These are phyloP conservation scores for Plasmodium ovale DNA, from an alignment of 169 alveolate genomes.

Conservation along the genomic window DNA sequence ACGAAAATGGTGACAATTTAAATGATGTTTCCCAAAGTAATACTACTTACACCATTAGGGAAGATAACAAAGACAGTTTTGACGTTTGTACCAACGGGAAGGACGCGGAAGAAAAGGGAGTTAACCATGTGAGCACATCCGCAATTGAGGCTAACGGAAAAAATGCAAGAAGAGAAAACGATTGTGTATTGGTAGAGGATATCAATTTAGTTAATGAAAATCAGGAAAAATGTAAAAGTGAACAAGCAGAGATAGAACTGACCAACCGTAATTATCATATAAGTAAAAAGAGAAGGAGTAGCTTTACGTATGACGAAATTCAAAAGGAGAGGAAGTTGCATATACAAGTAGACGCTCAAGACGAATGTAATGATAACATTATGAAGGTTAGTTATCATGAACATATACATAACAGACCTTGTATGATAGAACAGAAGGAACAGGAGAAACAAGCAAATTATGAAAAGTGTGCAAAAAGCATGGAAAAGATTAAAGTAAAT, in stretches of 20 bases:
- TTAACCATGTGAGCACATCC: not conserved
- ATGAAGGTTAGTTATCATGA: not conserved
- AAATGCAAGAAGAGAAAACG: not conserved
- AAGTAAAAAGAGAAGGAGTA: slow-evolving; percentile 38
- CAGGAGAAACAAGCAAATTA: not conserved
- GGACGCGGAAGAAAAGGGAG: not conserved
- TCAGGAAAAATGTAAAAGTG: not conserved
- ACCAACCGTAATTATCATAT: not conserved
- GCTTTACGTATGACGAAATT: slow-evolving; percentile 20
- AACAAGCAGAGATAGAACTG: not conserved
- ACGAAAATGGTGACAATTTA: not conserved
- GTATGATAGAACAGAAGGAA: not conserved
- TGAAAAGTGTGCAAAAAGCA: not conserved
- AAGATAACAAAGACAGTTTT: no score
- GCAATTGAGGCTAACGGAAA: not conserved
- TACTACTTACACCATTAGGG: no score
- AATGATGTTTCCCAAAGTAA: not conserved
- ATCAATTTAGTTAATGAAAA: not conserved
- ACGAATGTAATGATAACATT: not conserved
- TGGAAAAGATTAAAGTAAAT: not conserved
- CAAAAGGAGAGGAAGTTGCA: slow-evolving; percentile 47
- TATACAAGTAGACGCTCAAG: not conserved
- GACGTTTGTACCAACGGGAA: no score
- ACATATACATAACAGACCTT: not conserved
- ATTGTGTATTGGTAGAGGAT: not conserved